Evolutionary conservation across 306 rosid species (phyloP), one percentile per base, ranked within the genome.

Genomic region (Casuarina cunninghamiana): DNA sequence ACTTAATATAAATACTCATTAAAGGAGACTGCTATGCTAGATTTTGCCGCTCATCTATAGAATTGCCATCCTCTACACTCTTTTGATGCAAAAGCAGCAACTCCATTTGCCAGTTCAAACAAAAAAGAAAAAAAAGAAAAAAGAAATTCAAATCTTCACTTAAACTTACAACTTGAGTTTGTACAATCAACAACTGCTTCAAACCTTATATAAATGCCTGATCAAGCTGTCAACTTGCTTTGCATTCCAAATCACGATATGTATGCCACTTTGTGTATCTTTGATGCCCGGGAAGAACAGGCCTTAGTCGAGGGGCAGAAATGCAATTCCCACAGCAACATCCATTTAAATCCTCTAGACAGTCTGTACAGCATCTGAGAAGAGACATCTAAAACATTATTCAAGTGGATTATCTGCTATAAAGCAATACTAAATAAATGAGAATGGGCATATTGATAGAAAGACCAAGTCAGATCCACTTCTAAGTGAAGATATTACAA

Each of bases 241-340:
- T 61, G 84, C 60, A 75, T 77, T 78, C 82, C 66, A 77, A 78
- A 63, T 94, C 97, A 71, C 97, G 88, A 69, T 95, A 95, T 8
- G 75, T 66, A 72, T 95, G 96, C 97, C 98, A 92, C 77, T 91
- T 95, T 71, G 80, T 60, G 88, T 91, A 95, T 78, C 97, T 89
- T 72, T 80, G 90, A 43, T 72, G 81, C 43, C 87, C 92, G 12
- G 84, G 75, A 72, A 95, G 84, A 78, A 90, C 83, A 57, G 98
- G 97, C 82, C 98, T 78, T 78, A 87, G 93, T 82, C 97, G 89
- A 77, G 92, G 87, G 32, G 97, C 92, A 82, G 83, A 75, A 10
- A 89, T 95, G 87, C 98, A 95, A 69, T 84, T 76, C 68, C 73
- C 68, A 86, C 92, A 88, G 80, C 98, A 92, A 73, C 97, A 91